Percentiles rank a stretch among this genome's conserved stretches.
phyloP scores from a whole-genome alignment of 192 early-diverging fungal genomes.

The Ambispora gerdemannii region DNA sequence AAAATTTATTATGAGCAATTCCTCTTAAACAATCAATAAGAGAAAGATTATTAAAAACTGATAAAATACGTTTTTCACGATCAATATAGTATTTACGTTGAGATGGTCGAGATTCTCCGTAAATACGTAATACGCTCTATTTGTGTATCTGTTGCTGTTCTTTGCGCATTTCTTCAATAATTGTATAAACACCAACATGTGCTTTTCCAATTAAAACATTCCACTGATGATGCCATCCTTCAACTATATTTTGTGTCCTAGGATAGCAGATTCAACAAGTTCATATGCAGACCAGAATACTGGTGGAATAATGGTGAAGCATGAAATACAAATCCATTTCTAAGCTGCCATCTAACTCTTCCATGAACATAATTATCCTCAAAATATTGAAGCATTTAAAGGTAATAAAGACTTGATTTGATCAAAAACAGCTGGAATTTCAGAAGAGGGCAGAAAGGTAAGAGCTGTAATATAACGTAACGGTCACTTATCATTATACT shows the following conservation, averaged over 20 bases:
- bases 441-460: too few species aligned
- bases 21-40: background rate
- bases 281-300: background rate
- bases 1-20: constrained; percentile 6
- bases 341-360: background rate
- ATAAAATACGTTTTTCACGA: background rate
- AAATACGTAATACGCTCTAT: background rate
- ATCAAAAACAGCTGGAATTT: constrained; percentile 4
- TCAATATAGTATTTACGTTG: background rate
- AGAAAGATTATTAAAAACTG: constrained; percentile 6
- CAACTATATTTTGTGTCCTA: constrained; percentile 1
- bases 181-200: constrained; percentile 13
- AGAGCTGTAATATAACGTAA: too few species aligned
- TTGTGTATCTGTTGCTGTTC: constrained; percentile 3
- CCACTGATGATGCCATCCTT: background rate
- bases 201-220: constrained; percentile 1
- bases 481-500: too few species aligned
- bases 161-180: constrained; percentile 25
- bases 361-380: constrained; percentile 5
- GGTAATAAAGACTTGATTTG: background rate
- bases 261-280: background rate
- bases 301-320: constrained; percentile 5
- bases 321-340: constrained; percentile 1
- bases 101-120: background rate
- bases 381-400: background rate